Evolutionary conservation across 495 filamentous ascomycete species (phyloP), one percentile per base, ranked within the genome.

Genomic region (Trichocladium antarcticum): DNA sequence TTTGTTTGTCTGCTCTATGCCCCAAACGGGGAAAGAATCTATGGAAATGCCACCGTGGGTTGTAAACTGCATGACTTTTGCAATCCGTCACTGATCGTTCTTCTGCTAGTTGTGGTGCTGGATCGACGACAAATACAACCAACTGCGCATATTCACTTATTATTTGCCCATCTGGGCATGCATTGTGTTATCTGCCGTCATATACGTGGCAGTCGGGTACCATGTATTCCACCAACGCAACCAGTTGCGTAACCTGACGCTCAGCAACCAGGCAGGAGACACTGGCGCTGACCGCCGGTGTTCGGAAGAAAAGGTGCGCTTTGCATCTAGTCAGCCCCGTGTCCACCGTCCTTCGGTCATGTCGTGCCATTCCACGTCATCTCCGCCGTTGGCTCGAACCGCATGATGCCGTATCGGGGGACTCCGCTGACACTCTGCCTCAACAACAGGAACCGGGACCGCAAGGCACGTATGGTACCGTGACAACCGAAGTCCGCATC

Each of bases 131-230:
- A 56, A 74, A 38, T 89, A 79, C 76, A 83, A 83, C 56, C 69
- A 75, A 45, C 71, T 92, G 12, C 82, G 87, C 20, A 81, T 93
- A 36, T 83, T 78, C 35, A 69, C 76, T 42, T 88, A 90, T 65
- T 95, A 95, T 61, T 75, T 78, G 3, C 86, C 87, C 6, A 82
- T 90, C n/a, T 93, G 88, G 87, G 58, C 83, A n/a, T 76, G 84
- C 47, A 82, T 90, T 50, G 53, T 75, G 19, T 51, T 83, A 21
- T 87, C 86, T 3, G 66, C 83, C 12, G 56, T 73, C 31, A 87
- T 93, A 42, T 95, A 93, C 59, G 56, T 80, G 6, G 72, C 77
- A 10, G 84, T 85, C 37, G 85, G 86, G 14, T 71, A 74, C 24
- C 74, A 81, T 22, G 84, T 89, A 42, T 87, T 78, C 51, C 71